Base-by-base conservation (phyloP, 257 asterid genomes). In the Solanum clarkiae region DNA sequence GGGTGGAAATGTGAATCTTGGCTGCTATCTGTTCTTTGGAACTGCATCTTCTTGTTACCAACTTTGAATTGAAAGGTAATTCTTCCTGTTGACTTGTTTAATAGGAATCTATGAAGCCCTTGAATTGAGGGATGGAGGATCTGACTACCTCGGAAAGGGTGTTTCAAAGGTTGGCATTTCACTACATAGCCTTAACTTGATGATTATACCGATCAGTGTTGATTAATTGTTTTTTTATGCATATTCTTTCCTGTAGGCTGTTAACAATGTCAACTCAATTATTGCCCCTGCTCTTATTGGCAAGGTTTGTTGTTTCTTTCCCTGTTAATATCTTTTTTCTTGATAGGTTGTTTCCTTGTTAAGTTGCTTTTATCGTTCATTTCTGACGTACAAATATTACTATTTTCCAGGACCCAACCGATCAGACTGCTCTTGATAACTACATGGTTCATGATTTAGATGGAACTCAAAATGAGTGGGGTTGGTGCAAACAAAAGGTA, bases 401-500 rank as follows among this genome's bases (percentile, higher is more conserved):
- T 84, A 32, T 40, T 74, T 11, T 84, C 29, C 94, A 96, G 99
- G 92, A 96, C 87, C 93, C 98, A 80, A 92, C 98, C 4, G 98
- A 96, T 83, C 99, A 96, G 88, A 91, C 95, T 80, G 97, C 80
- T 14, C 88, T 96, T 68, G 99, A 96, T 32, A 95, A 95, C 86
- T 92, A 88, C 92, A 96, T 96, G 99, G 99, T 96, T 88, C 99
- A 94, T 45, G 92, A 94, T 70, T 97, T 96, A 10, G 99, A 96
- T 86, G 99, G 99, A 88, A 96, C 99, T 57, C 97, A 93, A 86
- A 96, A 96, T 53, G 98, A 96, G 88, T 95, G 99, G 99, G 99
- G 99, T 72, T 96, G 99, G 99, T 96, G 99, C 95, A 96, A 96
- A 86, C 95, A 96, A 79, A 96, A 95, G 98, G 99, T 95, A 92